Evolutionary conservation across 2,329 filamentous ascomycete genomes (phyloP).

Genomic region (Fusarium brachygibbosum): DNA sequence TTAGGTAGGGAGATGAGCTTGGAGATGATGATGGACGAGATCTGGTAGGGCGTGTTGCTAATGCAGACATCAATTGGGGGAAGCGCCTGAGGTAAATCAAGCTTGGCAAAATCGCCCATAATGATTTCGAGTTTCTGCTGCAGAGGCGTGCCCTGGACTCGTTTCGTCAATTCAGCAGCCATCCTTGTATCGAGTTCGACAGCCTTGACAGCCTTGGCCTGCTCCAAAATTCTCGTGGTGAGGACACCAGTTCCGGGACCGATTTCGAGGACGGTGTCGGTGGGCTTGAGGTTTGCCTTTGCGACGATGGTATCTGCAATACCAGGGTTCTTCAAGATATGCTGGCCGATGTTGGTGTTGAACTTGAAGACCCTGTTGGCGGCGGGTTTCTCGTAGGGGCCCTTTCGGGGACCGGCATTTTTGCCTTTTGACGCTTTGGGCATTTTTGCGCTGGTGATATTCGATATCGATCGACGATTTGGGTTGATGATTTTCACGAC

Average conservation of each 20-base stretch:
- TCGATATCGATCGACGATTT: not conserved
- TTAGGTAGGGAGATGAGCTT: conserved; percentile 85
- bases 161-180: conserved; percentile 94
- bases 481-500: conserved; percentile 1
- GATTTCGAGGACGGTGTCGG: conserved; percentile 90
- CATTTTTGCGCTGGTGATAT: not conserved
- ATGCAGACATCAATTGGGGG: conserved; percentile 86
- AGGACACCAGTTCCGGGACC: conserved; percentile 91
- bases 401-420: not conserved
- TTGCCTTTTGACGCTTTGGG: conserved; percentile 13
- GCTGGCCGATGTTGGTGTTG: conserved; percentile 88
- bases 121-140: conserved; percentile 89
- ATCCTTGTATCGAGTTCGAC: conserved; percentile 97
- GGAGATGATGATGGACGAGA: conserved; percentile 92
- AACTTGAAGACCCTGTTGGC: conserved; percentile 94
- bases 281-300: conserved; percentile 91
- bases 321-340: conserved; percentile 93
- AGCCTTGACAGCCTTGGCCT: conserved; percentile 83
- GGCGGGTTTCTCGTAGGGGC: conserved; percentile 9
- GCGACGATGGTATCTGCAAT: conserved; percentile 77
- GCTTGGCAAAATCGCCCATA: conserved; percentile 90
- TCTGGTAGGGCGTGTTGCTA: conserved; percentile 73
- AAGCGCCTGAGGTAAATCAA: conserved; percentile 77
- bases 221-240: conserved; percentile 89
- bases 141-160: conserved; percentile 89